Percentiles rank a stretch among this genome's conserved stretches.
Conservation (phyloP, 1,284 basidiomycete species). For the Grifola frondosa region DNA sequence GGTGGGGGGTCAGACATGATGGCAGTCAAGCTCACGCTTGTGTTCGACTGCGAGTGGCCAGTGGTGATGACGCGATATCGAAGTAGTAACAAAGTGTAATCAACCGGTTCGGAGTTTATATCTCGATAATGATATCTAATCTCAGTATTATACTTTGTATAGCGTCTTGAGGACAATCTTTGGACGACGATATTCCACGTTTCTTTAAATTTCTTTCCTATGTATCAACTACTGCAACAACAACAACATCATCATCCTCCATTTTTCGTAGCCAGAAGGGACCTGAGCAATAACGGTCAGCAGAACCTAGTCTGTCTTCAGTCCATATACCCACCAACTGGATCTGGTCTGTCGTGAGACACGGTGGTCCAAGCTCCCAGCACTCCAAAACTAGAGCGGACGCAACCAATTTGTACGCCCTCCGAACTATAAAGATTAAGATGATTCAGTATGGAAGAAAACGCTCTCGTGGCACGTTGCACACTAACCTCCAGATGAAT, state of each 20-base stretch:
- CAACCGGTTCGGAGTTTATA: background rate
- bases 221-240: too few species aligned
- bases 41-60: too few species aligned
- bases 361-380: slow-evolving; percentile 70
- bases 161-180: too few species aligned
- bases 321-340: slow-evolving; percentile 32
- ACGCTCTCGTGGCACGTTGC: background rate
- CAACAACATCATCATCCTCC: slow-evolving; percentile 1
- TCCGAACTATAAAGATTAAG: slow-evolving; percentile 46
- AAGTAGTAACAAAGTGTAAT: background rate
- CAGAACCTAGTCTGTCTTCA: background rate
- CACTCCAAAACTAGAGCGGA: slow-evolving; percentile 59
- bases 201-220: too few species aligned
- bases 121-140: background rate
- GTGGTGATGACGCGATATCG: background rate
- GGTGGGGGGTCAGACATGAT: slow-evolving; percentile 50
- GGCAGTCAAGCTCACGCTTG: too few species aligned
- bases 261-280: slow-evolving; percentile 37
- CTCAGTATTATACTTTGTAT: too few species aligned
- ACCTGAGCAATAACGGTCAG: slow-evolving; percentile 16
- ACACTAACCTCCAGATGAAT: slow-evolving; percentile 59
- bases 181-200: background rate
- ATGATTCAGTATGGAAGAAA: slow-evolving; percentile 1
- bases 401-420: slow-evolving; percentile 60
- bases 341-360: slow-evolving; percentile 52